Evolutionary conservation across 345 rosid species (phyloP).

Genomic region (rapeseed (Brassica napus)): DNA sequence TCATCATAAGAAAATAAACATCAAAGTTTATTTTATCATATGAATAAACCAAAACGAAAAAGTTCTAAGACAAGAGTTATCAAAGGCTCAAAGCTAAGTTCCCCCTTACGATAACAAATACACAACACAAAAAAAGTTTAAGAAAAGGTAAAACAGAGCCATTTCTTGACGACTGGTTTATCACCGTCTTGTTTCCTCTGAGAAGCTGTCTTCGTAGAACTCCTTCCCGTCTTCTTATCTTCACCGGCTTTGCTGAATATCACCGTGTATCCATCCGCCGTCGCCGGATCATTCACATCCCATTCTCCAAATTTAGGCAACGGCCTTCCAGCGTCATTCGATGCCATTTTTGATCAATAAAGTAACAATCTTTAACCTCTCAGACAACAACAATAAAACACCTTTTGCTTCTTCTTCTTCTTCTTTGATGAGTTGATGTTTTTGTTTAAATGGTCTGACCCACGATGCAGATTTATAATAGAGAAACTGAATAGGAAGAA

Average conservation of each 20-base stretch:
- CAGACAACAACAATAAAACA: not conserved
- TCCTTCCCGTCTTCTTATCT: slow-evolving; percentile 44
- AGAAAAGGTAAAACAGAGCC: slow-evolving; percentile 45
- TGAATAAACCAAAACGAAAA: not conserved
- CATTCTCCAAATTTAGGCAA: slow-evolving; percentile 51
- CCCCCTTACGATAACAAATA: not conserved
- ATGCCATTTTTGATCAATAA: slow-evolving; percentile 33
- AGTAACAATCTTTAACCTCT: slow-evolving; percentile 5
- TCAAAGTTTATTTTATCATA: not conserved
- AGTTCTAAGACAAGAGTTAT: slow-evolving; percentile 17
- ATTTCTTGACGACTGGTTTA: slow-evolving; percentile 41
- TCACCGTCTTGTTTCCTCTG: slow-evolving; percentile 38
- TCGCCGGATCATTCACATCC: slow-evolving; percentile 55
- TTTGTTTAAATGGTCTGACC: not conserved
- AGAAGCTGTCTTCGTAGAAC: slow-evolving; percentile 26
- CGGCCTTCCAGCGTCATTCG: slow-evolving; percentile 37
- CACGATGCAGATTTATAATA: slow-evolving; percentile 28
- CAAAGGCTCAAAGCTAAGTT: slow-evolving; percentile 17
- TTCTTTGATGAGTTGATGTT: not conserved
- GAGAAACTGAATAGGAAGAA: slow-evolving; percentile 11
- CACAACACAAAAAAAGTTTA: not conserved
- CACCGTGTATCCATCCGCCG: slow-evolving; percentile 50
- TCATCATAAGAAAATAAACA: not conserved
- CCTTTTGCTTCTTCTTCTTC: not conserved
- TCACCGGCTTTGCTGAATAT: slow-evolving; percentile 51